These are phyloP conservation scores for Leptographium wingfieldii DNA, from an alignment of 2,329 filamentous ascomycete species.

Conservation along the genomic window DNA sequence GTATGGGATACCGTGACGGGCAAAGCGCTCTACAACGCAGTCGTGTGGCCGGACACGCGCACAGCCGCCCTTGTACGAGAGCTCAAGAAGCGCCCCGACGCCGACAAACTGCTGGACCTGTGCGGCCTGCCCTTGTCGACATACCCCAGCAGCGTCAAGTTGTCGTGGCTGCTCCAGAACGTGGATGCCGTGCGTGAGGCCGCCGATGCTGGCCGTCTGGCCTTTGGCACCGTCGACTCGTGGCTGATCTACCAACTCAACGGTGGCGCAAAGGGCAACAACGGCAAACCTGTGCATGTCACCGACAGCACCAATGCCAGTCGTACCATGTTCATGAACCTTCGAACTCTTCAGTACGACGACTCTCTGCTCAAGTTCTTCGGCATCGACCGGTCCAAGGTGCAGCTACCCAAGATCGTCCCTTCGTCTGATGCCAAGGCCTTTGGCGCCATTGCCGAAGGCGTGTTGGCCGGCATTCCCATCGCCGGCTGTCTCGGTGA, in stretches of 20 bases:
- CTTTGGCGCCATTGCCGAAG: slow-evolving; percentile 55
- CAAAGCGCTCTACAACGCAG: slow-evolving; percentile 68
- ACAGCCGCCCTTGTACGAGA: slow-evolving; percentile 62
- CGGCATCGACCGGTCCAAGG: slow-evolving; percentile 52
- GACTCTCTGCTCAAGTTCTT: slow-evolving; percentile 68
- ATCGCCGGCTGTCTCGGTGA: slow-evolving; percentile 83
- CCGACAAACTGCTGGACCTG: slow-evolving; percentile 54
- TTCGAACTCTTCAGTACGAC: slow-evolving; percentile 69
- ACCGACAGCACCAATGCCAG: slow-evolving; percentile 83
- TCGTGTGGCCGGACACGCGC: slow-evolving; percentile 84
- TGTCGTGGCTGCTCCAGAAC: slow-evolving; percentile 71
- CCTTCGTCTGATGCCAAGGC: slow-evolving; percentile 62
- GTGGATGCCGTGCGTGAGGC: slow-evolving; percentile 55
- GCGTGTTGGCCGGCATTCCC: slow-evolving; percentile 53
- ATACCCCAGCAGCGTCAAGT: slow-evolving; percentile 77
- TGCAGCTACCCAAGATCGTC: slow-evolving; percentile 70
- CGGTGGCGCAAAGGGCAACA: slow-evolving; percentile 48
- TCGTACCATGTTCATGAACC: slow-evolving; percentile 89
- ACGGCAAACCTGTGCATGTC: slow-evolving; percentile 49
- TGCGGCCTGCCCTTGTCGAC: slow-evolving; percentile 79
- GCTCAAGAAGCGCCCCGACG: slow-evolving; percentile 53
- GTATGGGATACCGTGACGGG: slow-evolving; percentile 76
- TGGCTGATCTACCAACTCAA: slow-evolving; percentile 83
- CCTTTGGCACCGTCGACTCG: slow-evolving; percentile 78
- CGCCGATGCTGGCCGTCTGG: slow-evolving; percentile 62